Percentiles rank a stretch among this genome's conserved stretches.
These are phyloP conservation scores for Phlyctochytrium planicorne DNA, from an alignment of 192 early-diverging fungal species.

Conservation along the genomic window DNA sequence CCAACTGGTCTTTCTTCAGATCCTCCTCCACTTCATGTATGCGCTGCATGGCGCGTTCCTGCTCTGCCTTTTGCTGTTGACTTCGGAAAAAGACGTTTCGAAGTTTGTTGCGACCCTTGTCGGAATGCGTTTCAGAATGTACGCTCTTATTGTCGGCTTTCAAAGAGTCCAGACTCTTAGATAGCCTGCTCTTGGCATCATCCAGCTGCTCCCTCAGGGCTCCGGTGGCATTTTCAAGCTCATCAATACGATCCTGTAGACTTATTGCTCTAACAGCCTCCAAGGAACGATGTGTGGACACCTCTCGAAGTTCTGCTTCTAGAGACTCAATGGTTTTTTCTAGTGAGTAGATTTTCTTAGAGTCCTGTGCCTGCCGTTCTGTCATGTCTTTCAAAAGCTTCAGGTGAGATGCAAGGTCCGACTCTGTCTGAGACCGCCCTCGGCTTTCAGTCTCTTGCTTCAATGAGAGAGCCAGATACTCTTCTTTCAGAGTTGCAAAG, in stretches of 20 bases:
- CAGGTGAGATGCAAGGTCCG: conserved; percentile 9
- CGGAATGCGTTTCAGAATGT: not conserved
- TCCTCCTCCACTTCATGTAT: conserved; percentile 19
- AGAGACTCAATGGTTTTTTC: not conserved
- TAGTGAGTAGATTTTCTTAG: not conserved
- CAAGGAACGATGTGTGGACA: conserved; percentile 9
- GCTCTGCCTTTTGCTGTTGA: conserved; percentile 22
- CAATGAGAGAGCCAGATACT: not conserved
- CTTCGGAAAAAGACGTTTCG: conserved; percentile 19
- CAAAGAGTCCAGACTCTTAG: not conserved
- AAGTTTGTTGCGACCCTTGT: conserved; percentile 4
- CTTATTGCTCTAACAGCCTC: conserved; percentile 15
- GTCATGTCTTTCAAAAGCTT: not conserved
- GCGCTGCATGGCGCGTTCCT: conserved; percentile 19
- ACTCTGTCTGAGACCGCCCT: not conserved
- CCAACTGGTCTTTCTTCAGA: not conserved
- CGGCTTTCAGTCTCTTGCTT: not conserved
- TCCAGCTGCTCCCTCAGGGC: conserved; percentile 30
- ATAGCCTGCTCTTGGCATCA: not conserved
- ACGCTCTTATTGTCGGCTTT: not conserved
- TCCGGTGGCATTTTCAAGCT: conserved; percentile 27
- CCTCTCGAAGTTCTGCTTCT: conserved; percentile 6
- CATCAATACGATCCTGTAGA: conserved; percentile 35
- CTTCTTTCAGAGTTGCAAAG: not conserved
- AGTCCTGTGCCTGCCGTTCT: not conserved